Conservation (phyloP, 2,329 filamentous ascomycete species). For the Aspergillus aculeatinus region DNA sequence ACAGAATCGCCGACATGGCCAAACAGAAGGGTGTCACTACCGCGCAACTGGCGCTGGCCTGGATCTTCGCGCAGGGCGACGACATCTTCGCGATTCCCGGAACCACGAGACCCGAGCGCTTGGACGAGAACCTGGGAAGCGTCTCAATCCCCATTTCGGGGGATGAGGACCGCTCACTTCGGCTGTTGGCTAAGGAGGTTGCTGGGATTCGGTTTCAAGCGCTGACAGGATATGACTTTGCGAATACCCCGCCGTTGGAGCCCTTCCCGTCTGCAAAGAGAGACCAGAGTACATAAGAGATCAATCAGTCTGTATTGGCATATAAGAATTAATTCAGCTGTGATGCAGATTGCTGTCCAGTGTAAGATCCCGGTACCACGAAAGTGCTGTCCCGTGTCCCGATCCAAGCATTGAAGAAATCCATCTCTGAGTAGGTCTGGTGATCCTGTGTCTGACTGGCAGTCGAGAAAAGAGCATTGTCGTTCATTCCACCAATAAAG, state of each 20-base stretch:
- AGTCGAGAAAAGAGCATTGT: too few relatives aligned
- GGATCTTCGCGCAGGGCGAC: constrained; percentile 60
- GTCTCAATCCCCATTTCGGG: constrained; percentile 16
- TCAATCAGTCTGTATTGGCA: too few relatives aligned
- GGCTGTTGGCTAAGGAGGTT: constrained; percentile 9
- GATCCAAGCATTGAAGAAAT: too few relatives aligned
- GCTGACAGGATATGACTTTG: background rate
- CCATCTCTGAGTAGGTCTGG: too few relatives aligned
- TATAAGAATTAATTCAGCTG: too few relatives aligned
- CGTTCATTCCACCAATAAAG: too few relatives aligned
- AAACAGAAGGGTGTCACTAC: constrained; percentile 55
- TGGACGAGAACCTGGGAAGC: constrained; percentile 46
- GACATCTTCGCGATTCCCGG: constrained; percentile 63
- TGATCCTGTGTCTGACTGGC: too few relatives aligned
- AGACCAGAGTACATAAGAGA: too few relatives aligned
- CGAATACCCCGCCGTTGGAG: background rate
- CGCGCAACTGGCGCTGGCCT: constrained; percentile 61
- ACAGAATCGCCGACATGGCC: constrained; percentile 51
- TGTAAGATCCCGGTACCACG: too few relatives aligned
- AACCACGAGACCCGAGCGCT: constrained; percentile 48
- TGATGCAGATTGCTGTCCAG: too few relatives aligned
- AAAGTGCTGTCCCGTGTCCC: too few relatives aligned
- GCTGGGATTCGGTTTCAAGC: constrained; percentile 14
- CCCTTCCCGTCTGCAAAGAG: too few relatives aligned
- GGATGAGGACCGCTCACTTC: constrained; percentile 16